Percentiles rank a stretch among this genome's conserved stretches.
phyloP scores from a whole-genome alignment of 23 red algal genomes.

The Pyropia yezoensis region DNA sequence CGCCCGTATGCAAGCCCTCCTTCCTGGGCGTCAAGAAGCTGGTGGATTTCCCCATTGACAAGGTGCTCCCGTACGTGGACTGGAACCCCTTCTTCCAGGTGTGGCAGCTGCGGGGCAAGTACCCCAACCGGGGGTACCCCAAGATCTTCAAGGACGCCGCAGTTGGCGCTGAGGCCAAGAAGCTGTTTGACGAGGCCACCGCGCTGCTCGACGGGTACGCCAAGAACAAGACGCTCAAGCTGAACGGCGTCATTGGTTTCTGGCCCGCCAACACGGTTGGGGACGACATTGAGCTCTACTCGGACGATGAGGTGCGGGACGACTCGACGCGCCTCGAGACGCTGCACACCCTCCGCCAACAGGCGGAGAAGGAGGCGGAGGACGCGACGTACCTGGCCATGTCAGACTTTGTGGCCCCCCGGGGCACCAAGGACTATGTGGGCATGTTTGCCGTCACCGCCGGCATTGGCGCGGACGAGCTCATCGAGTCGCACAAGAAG shows the following conservation, averaged over 20 bases:
- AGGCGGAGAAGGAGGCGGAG: slow-evolving; percentile 71
- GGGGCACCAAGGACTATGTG: slow-evolving; percentile 65
- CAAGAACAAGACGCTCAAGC: slow-evolving; percentile 26
- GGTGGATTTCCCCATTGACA: slow-evolving; percentile 41
- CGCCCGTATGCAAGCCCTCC: slow-evolving; percentile 29
- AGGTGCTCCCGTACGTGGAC: slow-evolving; percentile 42
- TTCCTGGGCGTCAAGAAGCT: slow-evolving; percentile 27
- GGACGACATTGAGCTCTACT: slow-evolving; percentile 69
- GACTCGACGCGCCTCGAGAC: slow-evolving; percentile 19
- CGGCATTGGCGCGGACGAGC: slow-evolving; percentile 53
- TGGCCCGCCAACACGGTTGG: slow-evolving; percentile 58
- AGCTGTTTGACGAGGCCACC: slow-evolving; percentile 61
- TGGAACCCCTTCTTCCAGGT: slow-evolving; percentile 89
- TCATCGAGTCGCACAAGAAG: slow-evolving; percentile 50
- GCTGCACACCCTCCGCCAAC: slow-evolving; percentile 56
- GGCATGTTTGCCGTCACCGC: slow-evolving; percentile 74
- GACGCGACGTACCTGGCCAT: slow-evolving; percentile 59
- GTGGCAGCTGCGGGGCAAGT: slow-evolving; percentile 84
- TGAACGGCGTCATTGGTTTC: slow-evolving; percentile 46
- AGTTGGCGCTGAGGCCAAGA: slow-evolving; percentile 60
- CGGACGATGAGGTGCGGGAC: slow-evolving; percentile 28
- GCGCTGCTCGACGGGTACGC: slow-evolving; percentile 37
- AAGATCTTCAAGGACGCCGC: slow-evolving; percentile 80
- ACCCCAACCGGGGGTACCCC: slow-evolving; percentile 73
- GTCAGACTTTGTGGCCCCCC: slow-evolving; percentile 59